Evolutionary conservation across 2,329 filamentous ascomycete species (phyloP).

Genomic region (Aspergillus quadrilineatus): DNA sequence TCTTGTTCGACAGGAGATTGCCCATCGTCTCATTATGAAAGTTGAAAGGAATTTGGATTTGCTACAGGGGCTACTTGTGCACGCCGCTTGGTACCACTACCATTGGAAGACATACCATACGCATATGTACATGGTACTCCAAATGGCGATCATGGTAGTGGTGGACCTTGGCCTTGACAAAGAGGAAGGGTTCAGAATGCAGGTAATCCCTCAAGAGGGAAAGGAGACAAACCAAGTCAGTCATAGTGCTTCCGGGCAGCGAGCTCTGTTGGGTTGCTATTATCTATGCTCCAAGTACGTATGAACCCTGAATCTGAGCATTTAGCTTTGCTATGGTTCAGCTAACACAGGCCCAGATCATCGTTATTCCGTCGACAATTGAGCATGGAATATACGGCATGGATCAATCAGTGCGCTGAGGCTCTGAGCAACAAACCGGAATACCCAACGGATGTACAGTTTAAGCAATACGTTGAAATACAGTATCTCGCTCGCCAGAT

Average conservation of each 20-base stretch:
- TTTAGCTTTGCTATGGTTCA: too few species aligned
- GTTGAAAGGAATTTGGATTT: constrained; percentile 14
- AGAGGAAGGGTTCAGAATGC: not conserved
- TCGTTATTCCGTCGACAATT: constrained; percentile 16
- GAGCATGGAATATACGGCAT: constrained; percentile 12
- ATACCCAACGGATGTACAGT: constrained; percentile 9
- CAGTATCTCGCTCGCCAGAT: not conserved
- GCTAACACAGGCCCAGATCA: not conserved
- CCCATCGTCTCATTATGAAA: constrained; percentile 6
- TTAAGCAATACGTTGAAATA: constrained; percentile 4
- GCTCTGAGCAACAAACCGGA: constrained; percentile 1
- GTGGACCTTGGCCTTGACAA: not conserved
- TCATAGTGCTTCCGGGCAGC: constrained; percentile 2
- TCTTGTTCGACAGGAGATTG: constrained; percentile 1
- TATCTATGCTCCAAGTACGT: constrained; percentile 8
- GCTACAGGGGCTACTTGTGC: constrained; percentile 12
- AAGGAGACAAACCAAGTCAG: not conserved
- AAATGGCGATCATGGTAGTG: not conserved
- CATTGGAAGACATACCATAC: constrained; percentile 12
- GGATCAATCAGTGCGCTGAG: constrained; percentile 12
- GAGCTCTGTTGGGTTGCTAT: constrained; percentile 12
- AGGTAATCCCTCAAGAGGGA: not conserved
- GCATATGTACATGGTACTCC: constrained; percentile 13
- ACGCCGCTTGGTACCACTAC: constrained; percentile 16
- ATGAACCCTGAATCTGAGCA: too few species aligned